These are phyloP conservation scores for Boletales sp. DNA, from an alignment of 768 basidiomycete genomes.

Conservation along the genomic window DNA sequence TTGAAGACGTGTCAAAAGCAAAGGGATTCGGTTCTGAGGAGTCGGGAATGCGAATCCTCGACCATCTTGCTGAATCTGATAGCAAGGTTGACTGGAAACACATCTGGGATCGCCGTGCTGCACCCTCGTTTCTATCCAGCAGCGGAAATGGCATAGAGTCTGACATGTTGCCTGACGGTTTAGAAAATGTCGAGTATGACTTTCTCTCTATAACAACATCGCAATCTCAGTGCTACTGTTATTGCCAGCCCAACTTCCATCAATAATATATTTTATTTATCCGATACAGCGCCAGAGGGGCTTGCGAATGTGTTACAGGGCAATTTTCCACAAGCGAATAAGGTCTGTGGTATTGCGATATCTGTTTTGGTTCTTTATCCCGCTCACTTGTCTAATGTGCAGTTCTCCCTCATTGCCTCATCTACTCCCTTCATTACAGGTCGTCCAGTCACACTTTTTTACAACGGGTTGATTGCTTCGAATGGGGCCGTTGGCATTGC, in stretches of 20 bases:
- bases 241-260: conserved; percentile 15
- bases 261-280: conserved; percentile 46
- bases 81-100: conserved; percentile 45
- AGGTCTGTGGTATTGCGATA: conserved; percentile 36
- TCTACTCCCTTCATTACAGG: conserved; percentile 82
- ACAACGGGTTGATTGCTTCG: conserved; percentile 50
- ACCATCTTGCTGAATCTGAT: conserved; percentile 1
- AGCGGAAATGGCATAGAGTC: background rate
- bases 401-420: conserved; percentile 67
- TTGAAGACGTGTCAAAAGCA: background rate
- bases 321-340: conserved; percentile 42
- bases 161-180: conserved; percentile 34
- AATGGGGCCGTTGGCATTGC: conserved; percentile 72
- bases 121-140: conserved; percentile 2
- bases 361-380: conserved; percentile 1
- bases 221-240: background rate
- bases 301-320: conserved; percentile 40
- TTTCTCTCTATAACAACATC: background rate
- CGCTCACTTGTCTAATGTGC: background rate
- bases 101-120: conserved; percentile 41
- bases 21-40: background rate
- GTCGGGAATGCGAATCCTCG: conserved; percentile 1
- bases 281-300: conserved; percentile 57
- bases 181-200: conserved; percentile 32
- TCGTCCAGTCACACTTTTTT: conserved; percentile 65